Conservation (phyloP, 306 rosid genomes). For the Erythrophleum fordii region DNA sequence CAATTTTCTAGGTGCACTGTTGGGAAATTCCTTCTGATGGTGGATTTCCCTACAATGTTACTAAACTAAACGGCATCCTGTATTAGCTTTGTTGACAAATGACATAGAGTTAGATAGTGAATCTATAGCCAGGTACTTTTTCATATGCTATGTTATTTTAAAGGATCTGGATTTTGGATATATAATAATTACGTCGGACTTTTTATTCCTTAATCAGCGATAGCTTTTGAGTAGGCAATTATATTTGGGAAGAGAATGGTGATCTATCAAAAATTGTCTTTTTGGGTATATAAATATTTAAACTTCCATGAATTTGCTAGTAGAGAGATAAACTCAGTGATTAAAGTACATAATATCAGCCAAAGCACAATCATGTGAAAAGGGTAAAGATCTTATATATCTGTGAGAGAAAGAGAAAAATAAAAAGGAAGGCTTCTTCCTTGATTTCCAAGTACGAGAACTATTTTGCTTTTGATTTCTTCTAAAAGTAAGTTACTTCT, state of each 20-base stretch:
- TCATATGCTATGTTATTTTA: slow-evolving; percentile 7
- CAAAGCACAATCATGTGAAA: slow-evolving; percentile 17
- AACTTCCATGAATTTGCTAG: neutral
- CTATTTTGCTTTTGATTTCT: slow-evolving; percentile 36
- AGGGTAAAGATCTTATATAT: neutral
- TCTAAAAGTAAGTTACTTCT: slow-evolving; percentile 37
- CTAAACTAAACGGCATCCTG: slow-evolving; percentile 30
- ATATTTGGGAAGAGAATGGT: neutral
- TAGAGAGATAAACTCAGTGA: neutral
- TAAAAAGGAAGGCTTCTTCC: neutral
- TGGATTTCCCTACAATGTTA: slow-evolving; percentile 37
- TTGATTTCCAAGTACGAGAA: slow-evolving; percentile 14
- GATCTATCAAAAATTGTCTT: neutral
- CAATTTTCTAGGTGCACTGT: slow-evolving; percentile 35
- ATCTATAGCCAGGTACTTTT: slow-evolving; percentile 16
- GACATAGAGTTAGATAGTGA: slow-evolving; percentile 17
- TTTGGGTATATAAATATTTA: neutral
- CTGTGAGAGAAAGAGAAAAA: neutral
- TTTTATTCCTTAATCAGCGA: slow-evolving; percentile 1
- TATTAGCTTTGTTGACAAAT: slow-evolving; percentile 59
- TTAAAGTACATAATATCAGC: neutral
- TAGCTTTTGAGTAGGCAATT: slow-evolving; percentile 28
- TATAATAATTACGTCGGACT: neutral
- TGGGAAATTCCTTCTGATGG: slow-evolving; percentile 43
- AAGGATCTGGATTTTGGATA: neutral